A percentile compares a stretch with the other conserved stretches of the same genome.
Conservation (phyloP, 2,329 filamentous ascomycete species). For the Xylariaceae sp. region DNA sequence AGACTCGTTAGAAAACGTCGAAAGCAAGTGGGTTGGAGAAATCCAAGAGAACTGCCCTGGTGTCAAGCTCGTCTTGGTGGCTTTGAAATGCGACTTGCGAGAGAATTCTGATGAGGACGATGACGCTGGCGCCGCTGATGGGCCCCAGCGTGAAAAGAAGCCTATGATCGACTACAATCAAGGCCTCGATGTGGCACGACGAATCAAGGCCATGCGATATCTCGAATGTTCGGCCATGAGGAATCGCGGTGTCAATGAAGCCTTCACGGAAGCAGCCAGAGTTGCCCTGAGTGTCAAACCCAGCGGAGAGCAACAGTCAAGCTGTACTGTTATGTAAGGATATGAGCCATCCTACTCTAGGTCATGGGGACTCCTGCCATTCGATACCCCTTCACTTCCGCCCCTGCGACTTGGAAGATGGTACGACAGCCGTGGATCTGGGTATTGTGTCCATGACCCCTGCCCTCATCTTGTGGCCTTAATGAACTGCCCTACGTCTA, state of each 20-base stretch:
- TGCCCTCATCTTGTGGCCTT: too few relatives aligned
- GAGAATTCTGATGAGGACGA: slow-evolving; percentile 73
- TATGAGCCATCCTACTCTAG: background rate
- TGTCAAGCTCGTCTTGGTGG: slow-evolving; percentile 91
- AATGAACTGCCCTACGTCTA: background rate
- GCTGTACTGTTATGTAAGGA: slow-evolving; percentile 56
- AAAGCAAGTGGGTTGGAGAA: slow-evolving; percentile 97
- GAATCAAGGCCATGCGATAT: slow-evolving; percentile 89
- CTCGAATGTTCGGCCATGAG: slow-evolving; percentile 98
- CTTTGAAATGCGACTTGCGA: slow-evolving; percentile 92
- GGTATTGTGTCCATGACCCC: too few relatives aligned
- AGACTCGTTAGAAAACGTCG: slow-evolving; percentile 96
- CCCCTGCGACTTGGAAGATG: too few relatives aligned
- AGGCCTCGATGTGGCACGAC: slow-evolving; percentile 83
- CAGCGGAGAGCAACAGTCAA: slow-evolving; percentile 54
- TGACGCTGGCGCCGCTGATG: slow-evolving; percentile 38
- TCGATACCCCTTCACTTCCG: background rate
- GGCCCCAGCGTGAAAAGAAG: slow-evolving; percentile 53
- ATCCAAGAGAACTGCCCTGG: slow-evolving; percentile 97
- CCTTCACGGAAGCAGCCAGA: slow-evolving; percentile 94
- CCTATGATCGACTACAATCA: slow-evolving; percentile 86
- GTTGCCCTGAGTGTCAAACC: slow-evolving; percentile 76
- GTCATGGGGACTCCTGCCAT: background rate
- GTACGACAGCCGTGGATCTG: too few relatives aligned
- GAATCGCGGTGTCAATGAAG: slow-evolving; percentile 96